Evolutionary conservation across 192 early-diverging fungal genomes (phyloP).

Genomic region (Linnemannia schmuckeri): DNA sequence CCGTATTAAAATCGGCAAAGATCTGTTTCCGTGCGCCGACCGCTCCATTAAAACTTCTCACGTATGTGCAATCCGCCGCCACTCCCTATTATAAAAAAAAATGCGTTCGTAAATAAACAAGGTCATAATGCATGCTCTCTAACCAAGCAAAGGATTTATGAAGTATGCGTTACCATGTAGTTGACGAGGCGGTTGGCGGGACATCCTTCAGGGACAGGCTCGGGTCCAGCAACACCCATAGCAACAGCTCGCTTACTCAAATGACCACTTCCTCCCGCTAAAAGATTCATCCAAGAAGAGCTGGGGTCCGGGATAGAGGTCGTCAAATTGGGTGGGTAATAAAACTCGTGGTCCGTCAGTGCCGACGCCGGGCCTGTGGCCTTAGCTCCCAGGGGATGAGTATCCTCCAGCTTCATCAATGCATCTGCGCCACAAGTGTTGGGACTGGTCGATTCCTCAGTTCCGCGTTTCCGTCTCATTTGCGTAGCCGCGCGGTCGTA

Average conservation of each 20-base stretch:
- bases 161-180: constrained; percentile 41
- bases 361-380: not conserved
- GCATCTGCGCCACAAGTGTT: not conserved
- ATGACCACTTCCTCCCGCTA: not conserved
- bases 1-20: constrained; percentile 86
- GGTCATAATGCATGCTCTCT: constrained; percentile 21
- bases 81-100: constrained; percentile 64
- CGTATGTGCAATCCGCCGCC: constrained; percentile 82
- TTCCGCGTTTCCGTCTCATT: constrained; percentile 31
- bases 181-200: constrained; percentile 52
- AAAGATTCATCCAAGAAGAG: constrained; percentile 28
- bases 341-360: constrained; percentile 21
- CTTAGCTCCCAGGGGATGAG: not conserved
- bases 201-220: constrained; percentile 36
- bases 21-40: constrained; percentile 77
- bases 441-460: not conserved
- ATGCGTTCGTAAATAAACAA: not conserved
- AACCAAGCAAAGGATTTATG: not conserved
- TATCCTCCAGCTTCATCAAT: constrained; percentile 1
- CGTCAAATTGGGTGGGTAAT: constrained; percentile 49
- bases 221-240: constrained; percentile 39
- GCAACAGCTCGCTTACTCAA: constrained; percentile 24
- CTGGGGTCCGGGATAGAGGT: constrained; percentile 31
- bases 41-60: constrained; percentile 65
- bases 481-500: constrained; percentile 29